Evolutionary conservation across 2,329 filamentous ascomycete species (phyloP).

Genomic region (Fusarium fracticaudum): DNA sequence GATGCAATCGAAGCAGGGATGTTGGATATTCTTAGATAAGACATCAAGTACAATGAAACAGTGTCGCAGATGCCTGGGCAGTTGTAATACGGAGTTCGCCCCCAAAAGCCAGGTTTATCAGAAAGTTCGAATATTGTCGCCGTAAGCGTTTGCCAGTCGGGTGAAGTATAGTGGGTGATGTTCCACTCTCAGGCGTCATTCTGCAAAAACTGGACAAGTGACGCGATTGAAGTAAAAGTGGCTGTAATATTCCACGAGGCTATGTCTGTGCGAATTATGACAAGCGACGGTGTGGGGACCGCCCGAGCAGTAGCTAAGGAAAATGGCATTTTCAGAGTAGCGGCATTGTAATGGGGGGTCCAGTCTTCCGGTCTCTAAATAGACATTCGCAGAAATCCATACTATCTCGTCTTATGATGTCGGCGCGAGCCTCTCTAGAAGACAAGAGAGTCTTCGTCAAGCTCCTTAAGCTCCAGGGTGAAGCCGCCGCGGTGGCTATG

Average conservation of each 20-base stretch:
- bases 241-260: not conserved
- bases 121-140: not conserved
- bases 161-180: accelerated
- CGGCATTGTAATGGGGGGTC: accelerated
- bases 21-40: accelerated
- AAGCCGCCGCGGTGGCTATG: too few species aligned
- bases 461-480: too few species aligned
- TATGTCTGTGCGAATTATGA: not conserved
- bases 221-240: not conserved
- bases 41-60: not conserved
- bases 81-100: not conserved
- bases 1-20: not conserved
- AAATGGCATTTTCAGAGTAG: accelerated
- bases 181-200: not conserved
- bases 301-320: too few species aligned
- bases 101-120: not conserved
- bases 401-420: too few species aligned
- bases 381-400: too few species aligned
- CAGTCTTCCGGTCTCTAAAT: accelerated
- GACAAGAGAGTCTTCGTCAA: too few species aligned
- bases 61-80: not conserved
- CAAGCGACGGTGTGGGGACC: accelerated
- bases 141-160: not conserved
- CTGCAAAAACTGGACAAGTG: not conserved
- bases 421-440: accelerated